phyloP scores from a whole-genome alignment of 129 eudicot species.

The Dittrichia graveolens region DNA sequence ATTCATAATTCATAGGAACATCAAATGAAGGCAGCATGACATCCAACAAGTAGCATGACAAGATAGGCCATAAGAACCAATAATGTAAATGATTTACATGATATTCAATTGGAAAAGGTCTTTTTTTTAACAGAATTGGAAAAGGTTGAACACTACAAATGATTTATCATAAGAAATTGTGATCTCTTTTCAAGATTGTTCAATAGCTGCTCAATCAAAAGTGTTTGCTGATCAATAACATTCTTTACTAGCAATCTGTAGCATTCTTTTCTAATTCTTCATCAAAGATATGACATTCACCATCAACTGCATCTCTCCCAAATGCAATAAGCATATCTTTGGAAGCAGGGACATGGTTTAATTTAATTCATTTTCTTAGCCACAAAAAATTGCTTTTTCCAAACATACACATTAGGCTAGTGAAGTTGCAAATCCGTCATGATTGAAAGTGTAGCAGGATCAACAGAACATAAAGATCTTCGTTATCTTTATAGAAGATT shows the following conservation, averaged over 20 bases:
- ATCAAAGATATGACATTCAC: conserved; percentile 13
- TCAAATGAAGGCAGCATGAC: conserved; percentile 36
- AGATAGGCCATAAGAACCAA: conserved; percentile 24
- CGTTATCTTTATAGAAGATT: not conserved
- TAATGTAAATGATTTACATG: conserved; percentile 16
- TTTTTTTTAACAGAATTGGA: not conserved
- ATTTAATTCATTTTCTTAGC: not conserved
- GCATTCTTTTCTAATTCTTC: not conserved
- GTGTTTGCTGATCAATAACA: not conserved
- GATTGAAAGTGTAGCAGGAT: not conserved
- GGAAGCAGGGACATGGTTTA: not conserved
- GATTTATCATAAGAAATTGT: conserved; percentile 1
- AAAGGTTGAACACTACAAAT: conserved; percentile 14
- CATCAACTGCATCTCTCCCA: conserved; percentile 17
- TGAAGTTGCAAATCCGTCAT: conserved; percentile 19
- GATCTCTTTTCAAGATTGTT: not conserved
- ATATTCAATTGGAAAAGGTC: not conserved
- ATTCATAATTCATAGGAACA: conserved; percentile 19
- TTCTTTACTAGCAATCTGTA: not conserved
- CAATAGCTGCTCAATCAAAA: conserved; percentile 7
- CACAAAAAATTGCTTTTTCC: not conserved
- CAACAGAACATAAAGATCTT: not conserved
- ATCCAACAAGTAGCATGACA: conserved; percentile 24
- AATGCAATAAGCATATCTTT: conserved; percentile 3
- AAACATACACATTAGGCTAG: conserved; percentile 17